These are phyloP conservation scores for Lenzites betulinus DNA, from an alignment of 768 basidiomycete species.

Conservation along the genomic window DNA sequence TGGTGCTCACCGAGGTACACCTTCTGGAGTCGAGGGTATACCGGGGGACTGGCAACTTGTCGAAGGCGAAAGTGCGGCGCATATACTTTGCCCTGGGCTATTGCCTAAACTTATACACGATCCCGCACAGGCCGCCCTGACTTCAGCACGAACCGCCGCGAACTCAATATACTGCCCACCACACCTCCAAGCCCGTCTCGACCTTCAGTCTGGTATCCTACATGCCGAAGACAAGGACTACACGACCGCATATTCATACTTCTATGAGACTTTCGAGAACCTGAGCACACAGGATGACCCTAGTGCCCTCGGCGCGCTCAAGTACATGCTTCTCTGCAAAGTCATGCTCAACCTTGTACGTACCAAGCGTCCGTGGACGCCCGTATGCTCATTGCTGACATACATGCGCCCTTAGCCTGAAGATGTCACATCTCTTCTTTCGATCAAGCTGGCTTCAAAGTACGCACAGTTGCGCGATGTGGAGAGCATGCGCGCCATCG, in stretches of 20 bases:
- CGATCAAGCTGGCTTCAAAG: constrained; percentile 84
- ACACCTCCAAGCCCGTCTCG: constrained; percentile 58
- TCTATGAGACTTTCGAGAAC: constrained; percentile 95
- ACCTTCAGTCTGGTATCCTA: constrained; percentile 76
- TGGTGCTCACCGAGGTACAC: constrained; percentile 96
- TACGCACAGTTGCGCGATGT: constrained; percentile 88
- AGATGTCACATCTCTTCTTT: constrained; percentile 85
- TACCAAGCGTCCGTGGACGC: constrained; percentile 10
- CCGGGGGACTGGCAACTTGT: constrained; percentile 83
- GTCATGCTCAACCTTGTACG: constrained; percentile 94
- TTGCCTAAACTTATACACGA: not conserved
- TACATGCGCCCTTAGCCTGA: constrained; percentile 64
- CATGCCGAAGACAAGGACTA: constrained; percentile 99
- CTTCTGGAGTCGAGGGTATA: constrained; percentile 91
- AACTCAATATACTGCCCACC: constrained; percentile 94
- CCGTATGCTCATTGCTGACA: not conserved
- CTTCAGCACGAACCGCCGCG: constrained; percentile 89
- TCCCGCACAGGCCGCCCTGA: constrained; percentile 69
- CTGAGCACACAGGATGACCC: constrained; percentile 69
- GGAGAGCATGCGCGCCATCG: constrained; percentile 94
- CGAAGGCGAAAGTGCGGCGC: constrained; percentile 81
- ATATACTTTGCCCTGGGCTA: not conserved
- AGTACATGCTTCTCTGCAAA: constrained; percentile 98
- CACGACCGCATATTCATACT: constrained; percentile 95
- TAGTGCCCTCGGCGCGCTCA: constrained; percentile 78